Evolutionary conservation across 1,284 basidiomycete genomes (phyloP).

Genomic region (Sanghuangporus weigelae): DNA sequence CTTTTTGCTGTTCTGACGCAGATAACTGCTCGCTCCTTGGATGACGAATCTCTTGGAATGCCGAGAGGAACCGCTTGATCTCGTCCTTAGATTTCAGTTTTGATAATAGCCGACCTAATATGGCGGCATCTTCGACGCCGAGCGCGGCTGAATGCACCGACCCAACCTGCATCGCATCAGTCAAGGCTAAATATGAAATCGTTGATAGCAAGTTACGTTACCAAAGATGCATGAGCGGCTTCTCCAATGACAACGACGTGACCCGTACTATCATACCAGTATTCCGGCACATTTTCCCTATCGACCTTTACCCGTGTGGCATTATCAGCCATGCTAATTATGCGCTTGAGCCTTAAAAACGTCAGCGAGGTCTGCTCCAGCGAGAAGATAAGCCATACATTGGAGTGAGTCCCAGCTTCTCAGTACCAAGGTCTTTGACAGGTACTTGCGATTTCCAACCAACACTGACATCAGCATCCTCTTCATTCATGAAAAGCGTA

Average conservation of each 20-base stretch:
- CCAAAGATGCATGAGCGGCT: slow-evolving; percentile 40
- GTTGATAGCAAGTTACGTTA: slow-evolving; percentile 12
- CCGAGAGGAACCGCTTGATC: slow-evolving; percentile 44
- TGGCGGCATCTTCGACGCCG: slow-evolving; percentile 49
- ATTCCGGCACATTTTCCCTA: slow-evolving; percentile 13
- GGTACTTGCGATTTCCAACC: not conserved
- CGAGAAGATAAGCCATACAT: not conserved
- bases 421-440: not conserved
- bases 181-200: not conserved
- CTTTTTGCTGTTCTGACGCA: not conserved
- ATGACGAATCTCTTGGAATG: slow-evolving; percentile 45
- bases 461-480: too few relatives aligned
- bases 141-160: slow-evolving; percentile 2
- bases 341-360: not conserved
- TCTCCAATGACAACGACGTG: slow-evolving; percentile 42
- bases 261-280: slow-evolving; percentile 47
- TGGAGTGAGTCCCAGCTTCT: not conserved
- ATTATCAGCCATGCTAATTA: not conserved
- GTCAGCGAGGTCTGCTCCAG: not conserved
- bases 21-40: slow-evolving; percentile 32
- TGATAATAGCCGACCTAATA: slow-evolving; percentile 51
- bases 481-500: not conserved
- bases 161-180: not conserved
- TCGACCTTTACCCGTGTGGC: not conserved
- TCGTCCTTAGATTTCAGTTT: slow-evolving; percentile 45